Conservation (phyloP, 2,329 filamentous ascomycete species). For the Pseudofabraea citricarpa region DNA sequence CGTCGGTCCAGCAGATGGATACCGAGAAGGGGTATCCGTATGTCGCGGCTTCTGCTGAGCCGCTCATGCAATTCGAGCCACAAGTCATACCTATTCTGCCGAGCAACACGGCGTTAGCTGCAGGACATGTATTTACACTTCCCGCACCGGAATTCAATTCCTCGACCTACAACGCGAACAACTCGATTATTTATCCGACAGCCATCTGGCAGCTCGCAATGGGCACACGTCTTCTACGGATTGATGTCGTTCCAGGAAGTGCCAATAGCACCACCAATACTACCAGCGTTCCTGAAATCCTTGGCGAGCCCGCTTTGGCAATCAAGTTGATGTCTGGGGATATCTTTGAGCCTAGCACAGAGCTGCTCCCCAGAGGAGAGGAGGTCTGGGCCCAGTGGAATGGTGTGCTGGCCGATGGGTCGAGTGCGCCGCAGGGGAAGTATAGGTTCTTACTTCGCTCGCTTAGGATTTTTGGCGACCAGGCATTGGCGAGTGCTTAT, state of each 20-base stretch:
- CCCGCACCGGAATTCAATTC: not conserved
- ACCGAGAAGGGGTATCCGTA: not conserved
- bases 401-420: not conserved
- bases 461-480: slow-evolving; percentile 4
- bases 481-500: not conserved
- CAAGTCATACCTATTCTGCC: not conserved
- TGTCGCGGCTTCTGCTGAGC: not conserved
- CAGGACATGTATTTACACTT: not conserved
- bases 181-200: not conserved
- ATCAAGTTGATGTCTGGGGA: not conserved
- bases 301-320: not conserved
- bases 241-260: slow-evolving; percentile 4
- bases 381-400: not conserved
- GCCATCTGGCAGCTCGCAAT: not conserved
- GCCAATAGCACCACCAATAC: not conserved
- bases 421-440: not conserved
- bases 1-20: not conserved
- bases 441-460: slow-evolving; percentile 6
- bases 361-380: too few species aligned
- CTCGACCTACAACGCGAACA: not conserved
- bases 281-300: not conserved
- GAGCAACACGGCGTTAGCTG: not conserved
- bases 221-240: not conserved
- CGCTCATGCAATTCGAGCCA: not conserved
- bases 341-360: not conserved